Base-by-base conservation (phyloP, 1,284 basidiomycete species). In the Phlebopus sp. region DNA sequence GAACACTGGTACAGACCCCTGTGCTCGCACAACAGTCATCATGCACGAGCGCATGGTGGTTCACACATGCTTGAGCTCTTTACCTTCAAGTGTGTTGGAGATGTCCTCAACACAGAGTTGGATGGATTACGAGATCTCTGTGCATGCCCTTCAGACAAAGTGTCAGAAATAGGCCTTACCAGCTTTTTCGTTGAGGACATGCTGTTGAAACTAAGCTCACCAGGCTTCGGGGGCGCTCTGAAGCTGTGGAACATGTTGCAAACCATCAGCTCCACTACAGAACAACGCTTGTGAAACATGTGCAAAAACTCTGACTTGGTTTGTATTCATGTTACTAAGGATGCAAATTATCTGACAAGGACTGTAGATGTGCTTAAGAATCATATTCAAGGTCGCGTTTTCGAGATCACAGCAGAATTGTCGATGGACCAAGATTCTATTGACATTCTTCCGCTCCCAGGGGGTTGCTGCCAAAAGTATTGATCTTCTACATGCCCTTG, bases 361-460 rank as follows among this genome's bases (percentile, higher is more conserved):
- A 29, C 27, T 8, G n/a, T 34, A 44, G 43, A 23, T 53, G 14
- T 42, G 34, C 17, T 14, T 53, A 3, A 14, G 31, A 9, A 48
- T 30, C 42, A 37, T 49, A 4, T 42, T n/a, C 11, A 38, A 60
- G 53, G 41, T 53, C 10, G 31, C 60, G 18, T 36, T 57, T 5
- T 49, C 48, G 1, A 59, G 58, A 13, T 51, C 53, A 3, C 55
- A 62, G 14, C 38, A 57, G 21, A 37, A 52, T 11, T 54, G 50
- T 35, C 46, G 50, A 5, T 42, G 56, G 1, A 56, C 55, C 32
- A 60, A 62, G 39, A 40, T 63, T 14, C 50, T 62, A 13, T 51
- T 58, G 0, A 54, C 63, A 2, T 67, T 61, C 37, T 49, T 67
- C 45, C 64, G 63, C 40, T 50, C 59, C 6, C 51, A 57, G 17